A percentile compares a stretch with the other conserved stretches of the same genome.
These are phyloP conservation scores for Aristolochia fimbriata DNA, from an alignment of 164 flowering plant genomes.

Conservation along the genomic window DNA sequence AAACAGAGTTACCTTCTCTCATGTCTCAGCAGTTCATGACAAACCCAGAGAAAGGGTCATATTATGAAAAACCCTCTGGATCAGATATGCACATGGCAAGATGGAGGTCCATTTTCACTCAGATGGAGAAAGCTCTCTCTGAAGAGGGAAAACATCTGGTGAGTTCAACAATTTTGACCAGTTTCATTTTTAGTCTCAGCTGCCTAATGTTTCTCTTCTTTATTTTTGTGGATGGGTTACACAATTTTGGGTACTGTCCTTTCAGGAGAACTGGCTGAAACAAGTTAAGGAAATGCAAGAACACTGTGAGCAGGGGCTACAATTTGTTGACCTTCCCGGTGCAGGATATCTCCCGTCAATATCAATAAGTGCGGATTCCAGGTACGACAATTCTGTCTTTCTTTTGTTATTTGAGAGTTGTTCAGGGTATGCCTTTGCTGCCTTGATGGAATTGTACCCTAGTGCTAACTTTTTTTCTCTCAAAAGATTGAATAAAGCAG, in stretches of 20 bases:
- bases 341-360: constrained; percentile 13
- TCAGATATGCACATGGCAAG: constrained; percentile 46
- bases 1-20: constrained; percentile 60
- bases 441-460: not conserved
- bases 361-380: constrained; percentile 18
- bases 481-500: constrained; percentile 29
- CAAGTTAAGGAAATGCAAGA: constrained; percentile 71
- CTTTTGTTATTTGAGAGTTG: not conserved
- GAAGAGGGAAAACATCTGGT: constrained; percentile 83
- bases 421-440: not conserved
- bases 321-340: constrained; percentile 15
- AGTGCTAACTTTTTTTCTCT: not conserved
- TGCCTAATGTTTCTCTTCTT: not conserved
- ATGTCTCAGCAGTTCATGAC: constrained; percentile 49
- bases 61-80: constrained; percentile 10
- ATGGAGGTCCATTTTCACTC: constrained; percentile 64
- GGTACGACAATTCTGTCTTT: constrained; percentile 19
- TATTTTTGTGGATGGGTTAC: too few species aligned
- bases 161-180: constrained; percentile 12
- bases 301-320: constrained; percentile 62
- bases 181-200: not conserved
- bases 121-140: constrained; percentile 64
- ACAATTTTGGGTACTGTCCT: not conserved
- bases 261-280: constrained; percentile 61
- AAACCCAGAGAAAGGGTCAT: constrained; percentile 36